These are phyloP conservation scores for Phytophthora fragariae DNA, from an alignment of 352 stramenopile genomes.

Conservation along the genomic window DNA sequence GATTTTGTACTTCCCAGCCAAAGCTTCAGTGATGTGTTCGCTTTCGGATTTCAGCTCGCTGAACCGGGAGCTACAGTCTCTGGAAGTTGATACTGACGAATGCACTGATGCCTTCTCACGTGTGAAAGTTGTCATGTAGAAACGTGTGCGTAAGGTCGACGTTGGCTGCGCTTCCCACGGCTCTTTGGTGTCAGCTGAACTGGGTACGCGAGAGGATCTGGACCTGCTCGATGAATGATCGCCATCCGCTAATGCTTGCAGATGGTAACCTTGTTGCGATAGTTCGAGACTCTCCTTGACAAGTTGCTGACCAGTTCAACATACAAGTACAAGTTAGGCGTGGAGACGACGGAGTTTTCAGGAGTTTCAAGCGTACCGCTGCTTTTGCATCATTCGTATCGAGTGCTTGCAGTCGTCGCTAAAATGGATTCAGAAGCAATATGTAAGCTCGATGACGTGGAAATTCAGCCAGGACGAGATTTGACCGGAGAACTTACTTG, in stretches of 20 bases:
- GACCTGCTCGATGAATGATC: conserved; percentile 16
- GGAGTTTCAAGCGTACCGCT: conserved; percentile 17
- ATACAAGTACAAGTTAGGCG: not conserved
- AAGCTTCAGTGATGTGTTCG: conserved; percentile 34
- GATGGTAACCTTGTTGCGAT: conserved; percentile 62
- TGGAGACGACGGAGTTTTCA: not conserved
- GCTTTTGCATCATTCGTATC: conserved; percentile 21
- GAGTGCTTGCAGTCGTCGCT: conserved; percentile 36
- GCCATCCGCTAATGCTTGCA: conserved; percentile 52
- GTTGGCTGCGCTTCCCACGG: conserved; percentile 6
- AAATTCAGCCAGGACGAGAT: not conserved
- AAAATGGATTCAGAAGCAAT: not conserved
- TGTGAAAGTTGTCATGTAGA: conserved; percentile 47
- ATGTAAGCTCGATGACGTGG: not conserved
- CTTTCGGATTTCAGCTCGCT: conserved; percentile 45
- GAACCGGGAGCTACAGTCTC: conserved; percentile 31
- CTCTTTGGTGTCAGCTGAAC: conserved; percentile 14
- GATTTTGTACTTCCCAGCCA: conserved; percentile 57
- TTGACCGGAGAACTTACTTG: conserved; percentile 35
- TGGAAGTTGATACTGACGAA: conserved; percentile 5
- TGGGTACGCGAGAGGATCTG: conserved; percentile 29
- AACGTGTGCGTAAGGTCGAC: conserved; percentile 39
- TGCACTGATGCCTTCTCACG: conserved; percentile 29
- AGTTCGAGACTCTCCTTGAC: conserved; percentile 48
- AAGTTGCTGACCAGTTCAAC: conserved; percentile 36